phyloP scores from a whole-genome alignment of 495 filamentous ascomycete species.

The Rhypophila decipiens region DNA sequence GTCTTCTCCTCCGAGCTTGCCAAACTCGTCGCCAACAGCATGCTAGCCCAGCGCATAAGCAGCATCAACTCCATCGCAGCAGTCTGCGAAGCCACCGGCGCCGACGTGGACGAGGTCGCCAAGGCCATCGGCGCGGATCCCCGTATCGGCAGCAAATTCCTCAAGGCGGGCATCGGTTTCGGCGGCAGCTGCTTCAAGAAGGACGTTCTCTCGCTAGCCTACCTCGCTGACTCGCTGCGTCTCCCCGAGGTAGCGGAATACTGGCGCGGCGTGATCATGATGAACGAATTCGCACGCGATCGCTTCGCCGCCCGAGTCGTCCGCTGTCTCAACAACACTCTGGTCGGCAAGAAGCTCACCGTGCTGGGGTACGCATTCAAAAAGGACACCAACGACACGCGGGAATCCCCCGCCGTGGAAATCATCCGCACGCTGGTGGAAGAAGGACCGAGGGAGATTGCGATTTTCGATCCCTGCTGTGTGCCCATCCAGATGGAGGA shows the following conservation, averaged over 20 bases:
- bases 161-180: slow-evolving; percentile 72
- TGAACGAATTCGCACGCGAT: slow-evolving; percentile 69
- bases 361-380: slow-evolving; percentile 76
- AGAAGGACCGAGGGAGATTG: slow-evolving; percentile 54
- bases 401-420: slow-evolving; percentile 62
- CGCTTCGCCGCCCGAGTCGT: slow-evolving; percentile 61
- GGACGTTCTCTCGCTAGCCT: slow-evolving; percentile 67
- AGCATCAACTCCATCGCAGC: slow-evolving; percentile 74
- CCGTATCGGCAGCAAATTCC: slow-evolving; percentile 63
- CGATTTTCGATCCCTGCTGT: slow-evolving; percentile 69
- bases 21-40: slow-evolving; percentile 72
- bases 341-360: slow-evolving; percentile 65
- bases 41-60: slow-evolving; percentile 75
- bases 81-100: slow-evolving; percentile 70
- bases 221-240: slow-evolving; percentile 63
- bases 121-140: slow-evolving; percentile 60
- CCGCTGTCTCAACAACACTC: slow-evolving; percentile 56
- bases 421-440: slow-evolving; percentile 57
- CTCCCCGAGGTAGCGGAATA: slow-evolving; percentile 70
- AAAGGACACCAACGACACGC: slow-evolving; percentile 68
- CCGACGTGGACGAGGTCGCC: slow-evolving; percentile 65
- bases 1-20: slow-evolving; percentile 72
- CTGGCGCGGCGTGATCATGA: slow-evolving; percentile 64
- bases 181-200: slow-evolving; percentile 78
- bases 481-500: slow-evolving; percentile 28